These are phyloP conservation scores for Monosporascus sp. DNA, from an alignment of 2,329 filamentous ascomycete species.

Conservation along the genomic window DNA sequence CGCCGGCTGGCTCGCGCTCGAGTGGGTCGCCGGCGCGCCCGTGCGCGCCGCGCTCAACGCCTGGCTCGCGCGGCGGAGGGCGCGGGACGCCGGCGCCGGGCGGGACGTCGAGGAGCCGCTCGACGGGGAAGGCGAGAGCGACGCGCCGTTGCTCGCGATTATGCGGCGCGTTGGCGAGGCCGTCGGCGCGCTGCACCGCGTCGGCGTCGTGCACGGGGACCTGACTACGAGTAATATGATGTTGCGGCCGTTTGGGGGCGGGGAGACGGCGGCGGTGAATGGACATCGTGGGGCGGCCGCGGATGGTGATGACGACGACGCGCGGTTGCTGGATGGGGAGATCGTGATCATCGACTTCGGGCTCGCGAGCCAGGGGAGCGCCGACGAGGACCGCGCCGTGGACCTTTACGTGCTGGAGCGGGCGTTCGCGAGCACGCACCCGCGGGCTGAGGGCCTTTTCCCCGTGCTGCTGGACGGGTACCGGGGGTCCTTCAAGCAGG, in stretches of 20 bases:
- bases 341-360: conserved; percentile 94
- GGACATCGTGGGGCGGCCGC: not conserved
- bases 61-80: conserved; percentile 46
- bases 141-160: conserved; percentile 50
- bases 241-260: conserved; percentile 45
- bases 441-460: conserved; percentile 73
- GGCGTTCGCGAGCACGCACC: conserved; percentile 92
- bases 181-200: conserved; percentile 70
- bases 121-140: conserved; percentile 32
- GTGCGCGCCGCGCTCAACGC: conserved; percentile 65
- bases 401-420: conserved; percentile 94
- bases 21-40: conserved; percentile 74
- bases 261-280: conserved; percentile 7
- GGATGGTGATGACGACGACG: conserved; percentile 14
- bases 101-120: conserved; percentile 8
- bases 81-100: conserved; percentile 16
- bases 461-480: conserved; percentile 70
- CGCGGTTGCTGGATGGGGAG: conserved; percentile 54
- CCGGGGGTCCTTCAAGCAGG: conserved; percentile 67
- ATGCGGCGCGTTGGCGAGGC: conserved; percentile 66
- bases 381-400: conserved; percentile 91
- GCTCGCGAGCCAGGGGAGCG: conserved; percentile 70
- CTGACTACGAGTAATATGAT: conserved; percentile 97
- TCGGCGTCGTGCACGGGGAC: conserved; percentile 91
- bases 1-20: conserved; percentile 71